These are phyloP conservation scores for Tetrahymena thermophila DNA, from an alignment of 73 alveolate species.

Conservation along the genomic window DNA sequence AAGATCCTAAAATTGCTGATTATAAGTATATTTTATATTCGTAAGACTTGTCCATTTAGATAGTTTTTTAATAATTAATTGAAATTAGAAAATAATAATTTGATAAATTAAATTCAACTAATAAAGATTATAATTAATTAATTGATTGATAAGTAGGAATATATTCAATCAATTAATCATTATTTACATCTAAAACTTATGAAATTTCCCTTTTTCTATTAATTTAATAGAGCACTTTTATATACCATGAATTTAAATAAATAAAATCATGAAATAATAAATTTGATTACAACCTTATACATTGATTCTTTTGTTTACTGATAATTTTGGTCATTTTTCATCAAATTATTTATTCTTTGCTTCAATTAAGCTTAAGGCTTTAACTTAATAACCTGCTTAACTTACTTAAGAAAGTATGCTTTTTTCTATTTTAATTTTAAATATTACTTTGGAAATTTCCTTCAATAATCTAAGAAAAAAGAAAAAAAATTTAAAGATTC, in stretches of 20 bases:
- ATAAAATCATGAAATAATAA: no score
- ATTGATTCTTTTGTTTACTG: neutral
- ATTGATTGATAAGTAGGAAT: neutral
- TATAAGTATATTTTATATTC: neutral
- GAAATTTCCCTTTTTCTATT: neutral
- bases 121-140: neutral
- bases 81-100: neutral
- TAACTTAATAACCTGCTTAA: neutral
- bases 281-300: neutral
- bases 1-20: neutral
- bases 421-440: neutral
- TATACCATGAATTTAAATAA: neutral
- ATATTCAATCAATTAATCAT: no score
- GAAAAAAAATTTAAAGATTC: no score
- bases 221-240: no score
- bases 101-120: no score
- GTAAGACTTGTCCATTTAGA: neutral
- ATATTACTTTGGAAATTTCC: no score
- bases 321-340: neutral
- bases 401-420: neutral
- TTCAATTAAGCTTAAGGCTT: neutral
- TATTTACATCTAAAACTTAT: no score
- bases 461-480: no score
- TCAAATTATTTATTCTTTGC: neutral
- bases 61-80: no score